Evolutionary conservation across 2,329 filamentous ascomycete species (phyloP).

Genomic region (Colletotrichum graminicola): DNA sequence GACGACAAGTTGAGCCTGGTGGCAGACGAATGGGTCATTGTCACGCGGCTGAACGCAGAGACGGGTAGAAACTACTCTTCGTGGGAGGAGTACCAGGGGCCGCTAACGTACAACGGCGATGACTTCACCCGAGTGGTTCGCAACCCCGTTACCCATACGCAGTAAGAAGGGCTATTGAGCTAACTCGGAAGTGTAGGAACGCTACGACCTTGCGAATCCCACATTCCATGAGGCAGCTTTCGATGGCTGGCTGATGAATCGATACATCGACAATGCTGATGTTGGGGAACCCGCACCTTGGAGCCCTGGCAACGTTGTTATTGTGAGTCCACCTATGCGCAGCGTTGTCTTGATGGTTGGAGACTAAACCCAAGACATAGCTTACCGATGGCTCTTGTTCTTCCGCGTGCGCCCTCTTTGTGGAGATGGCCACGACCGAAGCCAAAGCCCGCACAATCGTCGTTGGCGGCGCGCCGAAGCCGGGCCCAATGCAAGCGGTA

Average conservation of each 20-base stretch:
- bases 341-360: background rate
- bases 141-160: background rate
- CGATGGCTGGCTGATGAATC: constrained; percentile 23
- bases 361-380: background rate
- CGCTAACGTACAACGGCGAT: constrained; percentile 1
- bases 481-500: constrained; percentile 66
- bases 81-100: constrained; percentile 31
- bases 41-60: constrained; percentile 15
- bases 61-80: constrained; percentile 22
- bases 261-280: constrained; percentile 18
- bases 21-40: constrained; percentile 24
- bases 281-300: background rate
- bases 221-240: constrained; percentile 19
- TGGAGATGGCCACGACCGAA: constrained; percentile 65
- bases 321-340: constrained; percentile 15
- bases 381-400: constrained; percentile 69
- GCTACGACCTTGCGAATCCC: constrained; percentile 29
- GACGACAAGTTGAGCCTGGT: background rate
- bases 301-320: constrained; percentile 15
- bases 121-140: constrained; percentile 19
- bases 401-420: constrained; percentile 71
- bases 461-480: constrained; percentile 68
- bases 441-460: constrained; percentile 68
- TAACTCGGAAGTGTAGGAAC: constrained; percentile 8
- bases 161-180: background rate